phyloP scores from a whole-genome alignment of 1,284 basidiomycete species.

The Pseudozyma tsukubaensis region DNA sequence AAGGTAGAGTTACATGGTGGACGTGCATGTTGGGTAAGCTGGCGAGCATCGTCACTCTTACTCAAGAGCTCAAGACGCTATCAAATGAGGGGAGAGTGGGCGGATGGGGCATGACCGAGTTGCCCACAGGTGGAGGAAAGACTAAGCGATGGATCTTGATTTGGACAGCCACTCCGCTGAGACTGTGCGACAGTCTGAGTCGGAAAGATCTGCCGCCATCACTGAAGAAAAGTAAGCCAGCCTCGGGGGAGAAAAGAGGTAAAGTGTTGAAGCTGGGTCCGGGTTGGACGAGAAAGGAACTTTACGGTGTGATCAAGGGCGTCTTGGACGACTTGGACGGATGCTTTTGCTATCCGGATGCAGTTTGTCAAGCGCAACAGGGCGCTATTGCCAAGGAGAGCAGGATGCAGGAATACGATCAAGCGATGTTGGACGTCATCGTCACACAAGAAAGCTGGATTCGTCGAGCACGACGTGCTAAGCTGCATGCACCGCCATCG shows the following conservation, averaged over 20 bases:
- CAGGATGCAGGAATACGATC: not conserved
- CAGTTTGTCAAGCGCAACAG: not conserved
- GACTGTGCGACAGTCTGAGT: constrained; percentile 21
- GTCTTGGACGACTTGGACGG: constrained; percentile 22
- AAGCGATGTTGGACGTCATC: constrained; percentile 12
- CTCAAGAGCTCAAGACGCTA: constrained; percentile 73
- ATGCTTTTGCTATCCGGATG: constrained; percentile 11
- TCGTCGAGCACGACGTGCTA: constrained; percentile 28
- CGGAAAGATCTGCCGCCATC: constrained; percentile 3
- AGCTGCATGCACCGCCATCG: constrained; percentile 3
- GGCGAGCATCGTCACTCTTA: constrained; percentile 77
- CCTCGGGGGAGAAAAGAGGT: constrained; percentile 6
- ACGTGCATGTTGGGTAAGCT: constrained; percentile 90
- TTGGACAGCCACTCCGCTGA: constrained; percentile 72
- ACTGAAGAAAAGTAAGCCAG: constrained; percentile 4
- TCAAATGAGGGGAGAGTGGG: constrained; percentile 66
- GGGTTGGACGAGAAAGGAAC: constrained; percentile 23
- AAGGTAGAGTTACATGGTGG: constrained; percentile 75
- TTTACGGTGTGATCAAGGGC: not conserved
- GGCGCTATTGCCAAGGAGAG: no score
- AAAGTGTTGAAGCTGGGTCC: constrained; percentile 14
- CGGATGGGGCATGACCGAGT: constrained; percentile 86
- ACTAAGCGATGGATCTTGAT: constrained; percentile 88
- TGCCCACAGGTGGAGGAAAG: constrained; percentile 77
- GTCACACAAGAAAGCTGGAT: constrained; percentile 27